These are phyloP conservation scores for Annulohypoxylon stygium DNA, from an alignment of 495 filamentous ascomycete genomes.

Conservation along the genomic window DNA sequence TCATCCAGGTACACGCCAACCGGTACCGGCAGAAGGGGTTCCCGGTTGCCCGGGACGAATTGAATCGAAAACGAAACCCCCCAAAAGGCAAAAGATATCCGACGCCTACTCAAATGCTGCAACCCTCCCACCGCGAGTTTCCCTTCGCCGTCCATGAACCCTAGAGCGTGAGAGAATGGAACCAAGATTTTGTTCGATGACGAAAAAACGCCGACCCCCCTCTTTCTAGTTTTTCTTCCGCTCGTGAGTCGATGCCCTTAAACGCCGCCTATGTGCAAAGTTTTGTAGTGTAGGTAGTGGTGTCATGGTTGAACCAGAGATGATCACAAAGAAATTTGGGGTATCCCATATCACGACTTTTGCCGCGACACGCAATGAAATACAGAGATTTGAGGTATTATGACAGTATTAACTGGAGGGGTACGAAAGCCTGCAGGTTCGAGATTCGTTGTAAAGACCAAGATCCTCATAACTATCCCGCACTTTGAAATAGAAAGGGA, in stretches of 20 bases:
- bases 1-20: not conserved
- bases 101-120: constrained; percentile 16
- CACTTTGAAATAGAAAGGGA: not conserved
- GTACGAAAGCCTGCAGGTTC: not conserved
- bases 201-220: constrained; percentile 9
- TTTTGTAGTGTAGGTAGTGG: constrained; percentile 2
- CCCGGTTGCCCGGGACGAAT: not conserved
- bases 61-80: not conserved
- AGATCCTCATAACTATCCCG: not conserved
- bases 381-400: not conserved
- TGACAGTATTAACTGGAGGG: not conserved
- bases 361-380: constrained; percentile 6
- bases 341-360: constrained; percentile 13
- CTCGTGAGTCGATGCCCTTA: constrained; percentile 17
- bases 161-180: not conserved
- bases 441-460: not conserved
- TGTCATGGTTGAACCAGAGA: not conserved
- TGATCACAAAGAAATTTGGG: constrained; percentile 19
- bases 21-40: not conserved
- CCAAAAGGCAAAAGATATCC: not conserved
- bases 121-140: constrained; percentile 2
- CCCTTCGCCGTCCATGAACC: constrained; percentile 5
- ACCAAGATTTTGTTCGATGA: not conserved
- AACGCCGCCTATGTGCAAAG: constrained; percentile 36
- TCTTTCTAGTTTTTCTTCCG: constrained; percentile 11